Conservation (phyloP, 305 asterid genomes). For the Vinca major region DNA sequence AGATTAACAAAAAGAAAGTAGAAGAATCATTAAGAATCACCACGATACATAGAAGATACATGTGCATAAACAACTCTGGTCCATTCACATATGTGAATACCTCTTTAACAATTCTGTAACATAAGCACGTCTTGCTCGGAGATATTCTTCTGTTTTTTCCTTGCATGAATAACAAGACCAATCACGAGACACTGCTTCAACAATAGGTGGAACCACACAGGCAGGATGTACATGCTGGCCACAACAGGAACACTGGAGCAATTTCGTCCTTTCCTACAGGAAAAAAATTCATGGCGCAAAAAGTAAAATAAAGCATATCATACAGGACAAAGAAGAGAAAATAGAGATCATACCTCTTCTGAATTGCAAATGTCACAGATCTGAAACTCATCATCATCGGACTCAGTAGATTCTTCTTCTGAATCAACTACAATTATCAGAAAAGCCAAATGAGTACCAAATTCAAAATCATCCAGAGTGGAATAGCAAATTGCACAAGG, state of each 20-base stretch:
- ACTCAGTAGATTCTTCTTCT: constrained; percentile 56
- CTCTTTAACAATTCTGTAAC: constrained; percentile 61
- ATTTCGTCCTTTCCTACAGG: constrained; percentile 74
- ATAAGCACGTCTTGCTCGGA: constrained; percentile 65
- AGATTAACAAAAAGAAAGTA: not conserved
- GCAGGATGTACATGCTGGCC: constrained; percentile 72
- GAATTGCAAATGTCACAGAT: constrained; percentile 76
- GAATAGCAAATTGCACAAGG: constrained; percentile 6
- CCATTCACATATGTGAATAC: constrained; percentile 28
- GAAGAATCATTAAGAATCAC: constrained; percentile 7
- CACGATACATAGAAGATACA: not conserved
- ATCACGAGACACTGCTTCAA: constrained; percentile 47
- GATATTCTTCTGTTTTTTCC: constrained; percentile 82
- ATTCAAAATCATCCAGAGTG: not conserved
- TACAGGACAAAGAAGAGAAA: constrained; percentile 14
- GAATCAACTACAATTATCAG: constrained; percentile 59
- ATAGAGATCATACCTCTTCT: constrained; percentile 52
- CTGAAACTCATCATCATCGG: constrained; percentile 98
- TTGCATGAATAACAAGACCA: constrained; percentile 91
- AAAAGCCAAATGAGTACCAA: constrained; percentile 10
- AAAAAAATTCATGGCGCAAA: constrained; percentile 15
- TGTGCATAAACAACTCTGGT: not conserved
- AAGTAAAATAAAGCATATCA: constrained; percentile 4
- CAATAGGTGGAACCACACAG: constrained; percentile 74
- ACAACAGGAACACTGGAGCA: constrained; percentile 91